Percentiles rank a stretch among this genome's conserved stretches.
These are phyloP conservation scores for Hemisphaericaspora nanyangensis DNA, from an alignment of 805 yeast genomes.

Conservation along the genomic window DNA sequence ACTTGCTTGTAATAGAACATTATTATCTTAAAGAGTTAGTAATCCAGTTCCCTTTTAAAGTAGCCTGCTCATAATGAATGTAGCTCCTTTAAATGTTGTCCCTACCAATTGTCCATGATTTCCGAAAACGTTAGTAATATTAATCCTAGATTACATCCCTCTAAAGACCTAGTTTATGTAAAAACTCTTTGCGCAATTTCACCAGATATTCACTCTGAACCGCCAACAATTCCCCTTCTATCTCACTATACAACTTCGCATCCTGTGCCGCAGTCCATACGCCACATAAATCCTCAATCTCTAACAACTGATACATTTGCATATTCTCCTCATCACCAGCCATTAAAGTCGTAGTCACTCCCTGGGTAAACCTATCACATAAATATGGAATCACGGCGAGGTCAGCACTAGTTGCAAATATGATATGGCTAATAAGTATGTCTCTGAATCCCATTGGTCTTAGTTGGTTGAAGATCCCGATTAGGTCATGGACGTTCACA, in stretches of 20 bases:
- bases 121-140: no score
- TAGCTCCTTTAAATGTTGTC: no score
- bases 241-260: constrained; percentile 6
- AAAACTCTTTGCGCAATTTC: not conserved
- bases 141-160: not conserved
- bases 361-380: constrained; percentile 4
- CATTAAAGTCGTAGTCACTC: constrained; percentile 2
- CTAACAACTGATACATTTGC: constrained; percentile 7
- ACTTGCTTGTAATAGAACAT: no score
- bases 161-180: not conserved
- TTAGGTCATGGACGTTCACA: constrained; percentile 1
- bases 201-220: not conserved
- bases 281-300: constrained; percentile 8
- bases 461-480: constrained; percentile 6
- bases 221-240: not conserved
- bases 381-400: constrained; percentile 6
- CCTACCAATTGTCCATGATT: no score
- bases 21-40: no score
- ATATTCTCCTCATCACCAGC: constrained; percentile 1
- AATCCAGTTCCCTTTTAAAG: no score
- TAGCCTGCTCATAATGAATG: no score
- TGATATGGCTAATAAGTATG: constrained; percentile 15
- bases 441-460: constrained; percentile 16
- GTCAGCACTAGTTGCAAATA: constrained; percentile 15
- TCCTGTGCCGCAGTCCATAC: constrained; percentile 14